Conservation (phyloP, 805 yeast species). For the Myxozyma neglecta region DNA sequence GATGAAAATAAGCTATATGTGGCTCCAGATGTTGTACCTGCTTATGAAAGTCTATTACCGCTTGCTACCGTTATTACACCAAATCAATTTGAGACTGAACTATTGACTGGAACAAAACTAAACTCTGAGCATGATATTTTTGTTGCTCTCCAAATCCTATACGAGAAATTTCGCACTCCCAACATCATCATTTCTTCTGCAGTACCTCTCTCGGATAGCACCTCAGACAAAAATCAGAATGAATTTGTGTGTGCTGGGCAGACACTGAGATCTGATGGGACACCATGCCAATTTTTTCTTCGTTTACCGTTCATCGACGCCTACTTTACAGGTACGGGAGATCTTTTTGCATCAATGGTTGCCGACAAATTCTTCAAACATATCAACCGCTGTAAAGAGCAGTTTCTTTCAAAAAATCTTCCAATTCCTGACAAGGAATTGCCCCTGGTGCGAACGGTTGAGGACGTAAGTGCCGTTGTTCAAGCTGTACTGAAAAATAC, state of each 20-base stretch:
- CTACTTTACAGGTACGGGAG: conserved; percentile 95
- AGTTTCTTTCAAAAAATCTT: conserved; percentile 23
- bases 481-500: conserved; percentile 52
- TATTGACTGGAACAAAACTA: conserved; percentile 58
- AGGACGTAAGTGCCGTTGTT: conserved; percentile 60
- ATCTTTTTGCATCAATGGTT: conserved; percentile 77
- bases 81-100: conserved; percentile 84
- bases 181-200: conserved; percentile 71
- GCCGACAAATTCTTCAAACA: conserved; percentile 55
- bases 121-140: conserved; percentile 4
- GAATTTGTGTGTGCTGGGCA: conserved; percentile 27
- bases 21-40: conserved; percentile 55
- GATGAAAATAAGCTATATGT: conserved; percentile 86
- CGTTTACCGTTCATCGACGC: conserved; percentile 58
- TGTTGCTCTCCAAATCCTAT: conserved; percentile 11
- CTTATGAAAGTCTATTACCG: conserved; percentile 50
- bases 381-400: neutral
- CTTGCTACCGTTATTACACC: conserved; percentile 71
- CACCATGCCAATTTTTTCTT: conserved; percentile 11
- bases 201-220: conserved; percentile 29
- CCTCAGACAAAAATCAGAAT: conserved; percentile 34
- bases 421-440: conserved; percentile 34
- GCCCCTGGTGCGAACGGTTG: conserved; percentile 39
- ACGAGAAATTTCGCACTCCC: conserved; percentile 47
- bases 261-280: conserved; percentile 11